Evolutionary conservation across 2,329 filamentous ascomycete species (phyloP), one percentile per base, ranked within the genome.

Genomic region (Cladophialophora immunda): DNA sequence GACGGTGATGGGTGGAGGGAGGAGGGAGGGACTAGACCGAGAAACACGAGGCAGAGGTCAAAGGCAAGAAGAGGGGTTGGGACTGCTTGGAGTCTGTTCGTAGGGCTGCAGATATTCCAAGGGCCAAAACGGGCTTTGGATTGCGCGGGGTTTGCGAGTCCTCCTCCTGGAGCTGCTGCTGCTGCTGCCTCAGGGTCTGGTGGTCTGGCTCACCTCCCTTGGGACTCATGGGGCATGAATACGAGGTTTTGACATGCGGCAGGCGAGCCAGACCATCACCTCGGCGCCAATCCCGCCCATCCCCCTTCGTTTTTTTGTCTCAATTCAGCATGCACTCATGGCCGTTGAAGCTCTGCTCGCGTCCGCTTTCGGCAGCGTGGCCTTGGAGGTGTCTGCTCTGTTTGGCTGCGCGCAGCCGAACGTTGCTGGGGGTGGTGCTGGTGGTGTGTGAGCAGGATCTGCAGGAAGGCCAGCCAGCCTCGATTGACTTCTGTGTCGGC

Each of bases 381-480:
- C 30, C 30, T 41, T 53, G 58, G 19, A 38, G 15, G 22, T 29
- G 38, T 61, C 36, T 61, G 15, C 29, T 38, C 58, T 53, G 19
- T 61, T 38, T 53, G 58, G 58, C 34, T 47, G n/a, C 19, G 57
- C 13, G 25, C 25, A 52, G 36, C 57, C 52, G 57, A 41, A 47
- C 2, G 57, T 32, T 25, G 27, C 38, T 59, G 38, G 15, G 17
- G 15, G n/a, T 13, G 29, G 17, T 47, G 41, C 52, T 27, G 36
- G 6, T n/a, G n/a, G n/a, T n/a, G n/a, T n/a, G n/a, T n/a, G n/a
- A n/a, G n/a, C n/a, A 53, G 57, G 47, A 61, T 61, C 58, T 61
- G 57, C 57, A 59, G 57, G 32, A 47, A 47, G 19, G 53, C 41
- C 57, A 61, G 58, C 58, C 58, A 61, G 58, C 58, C 47, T 41